Evolutionary conservation across 2,329 filamentous ascomycete genomes (phyloP).

Genomic region (Trichoderma sp.): DNA sequence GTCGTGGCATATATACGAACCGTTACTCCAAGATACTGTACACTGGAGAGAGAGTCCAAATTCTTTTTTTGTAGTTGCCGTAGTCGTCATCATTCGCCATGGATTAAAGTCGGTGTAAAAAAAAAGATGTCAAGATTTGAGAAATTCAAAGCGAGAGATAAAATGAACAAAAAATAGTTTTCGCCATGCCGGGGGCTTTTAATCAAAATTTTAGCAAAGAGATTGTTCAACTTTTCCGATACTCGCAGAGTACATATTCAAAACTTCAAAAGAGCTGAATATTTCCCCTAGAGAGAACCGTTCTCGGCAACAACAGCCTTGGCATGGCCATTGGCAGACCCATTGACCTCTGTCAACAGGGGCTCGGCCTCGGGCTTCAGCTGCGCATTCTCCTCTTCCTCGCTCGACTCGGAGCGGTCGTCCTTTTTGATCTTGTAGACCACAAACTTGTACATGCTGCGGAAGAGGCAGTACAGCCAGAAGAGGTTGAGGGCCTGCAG

Average conservation of each 20-base stretch:
- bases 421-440: conserved; percentile 64
- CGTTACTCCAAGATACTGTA: not conserved
- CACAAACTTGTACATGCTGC: conserved; percentile 72
- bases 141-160: not conserved
- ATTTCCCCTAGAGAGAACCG: not conserved
- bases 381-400: not conserved
- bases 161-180: not conserved
- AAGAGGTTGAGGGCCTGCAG: conserved; percentile 78
- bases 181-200: not conserved
- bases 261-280: not conserved
- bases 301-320: not conserved
- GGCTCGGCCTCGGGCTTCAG: not conserved
- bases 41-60: not conserved
- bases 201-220: not conserved
- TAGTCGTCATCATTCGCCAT: conserved; percentile 9
- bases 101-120: conserved; percentile 1
- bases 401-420: conserved; percentile 65
- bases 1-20: not conserved
- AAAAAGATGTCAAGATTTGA: not conserved
- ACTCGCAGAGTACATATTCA: not conserved
- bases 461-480: conserved; percentile 76
- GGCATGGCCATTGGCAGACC: not conserved
- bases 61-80: not conserved
- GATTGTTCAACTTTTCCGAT: not conserved
- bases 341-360: not conserved